These are phyloP conservation scores for Sindora glabra DNA, from an alignment of 306 rosid species.

Conservation along the genomic window DNA sequence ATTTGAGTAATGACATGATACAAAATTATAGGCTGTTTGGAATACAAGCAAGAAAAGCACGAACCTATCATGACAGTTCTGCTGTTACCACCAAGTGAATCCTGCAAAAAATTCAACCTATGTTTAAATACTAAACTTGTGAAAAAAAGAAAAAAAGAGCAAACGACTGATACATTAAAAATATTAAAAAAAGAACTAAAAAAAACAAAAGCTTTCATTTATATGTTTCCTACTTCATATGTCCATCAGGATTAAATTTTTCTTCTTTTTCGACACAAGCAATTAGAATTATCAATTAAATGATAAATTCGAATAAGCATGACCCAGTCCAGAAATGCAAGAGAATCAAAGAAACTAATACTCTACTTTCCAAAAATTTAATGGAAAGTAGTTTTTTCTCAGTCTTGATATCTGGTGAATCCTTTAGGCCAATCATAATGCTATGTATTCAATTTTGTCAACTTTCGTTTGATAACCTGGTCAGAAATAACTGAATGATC, in stretches of 20 bases:
- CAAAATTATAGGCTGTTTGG: not conserved
- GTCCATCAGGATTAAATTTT: not conserved
- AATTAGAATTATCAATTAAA: not conserved
- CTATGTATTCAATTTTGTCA: too few species aligned
- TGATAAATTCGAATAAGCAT: constrained; percentile 8
- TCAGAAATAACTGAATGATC: too few species aligned
- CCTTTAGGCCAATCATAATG: too few species aligned
- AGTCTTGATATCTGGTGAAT: too few species aligned
- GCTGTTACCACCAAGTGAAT: constrained; percentile 99
- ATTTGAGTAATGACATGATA: not conserved
- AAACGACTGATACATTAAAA: not conserved
- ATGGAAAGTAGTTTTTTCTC: too few species aligned
- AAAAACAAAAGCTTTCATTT: not conserved
- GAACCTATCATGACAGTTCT: constrained; percentile 97
- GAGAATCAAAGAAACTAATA: too few species aligned
- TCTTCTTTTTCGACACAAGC: not conserved
- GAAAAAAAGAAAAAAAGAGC: not conserved
- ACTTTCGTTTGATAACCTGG: too few species aligned
- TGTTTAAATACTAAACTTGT: constrained; percentile 9
- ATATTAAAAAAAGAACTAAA: not conserved
- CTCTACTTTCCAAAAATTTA: too few species aligned
- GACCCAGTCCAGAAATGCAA: too few species aligned
- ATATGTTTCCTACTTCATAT: constrained; percentile 5
- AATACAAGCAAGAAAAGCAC: constrained; percentile 6
- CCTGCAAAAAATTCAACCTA: constrained; percentile 55